phyloP scores from a whole-genome alignment of 2,329 filamentous ascomycete genomes.

The Pezicula radicicola region DNA sequence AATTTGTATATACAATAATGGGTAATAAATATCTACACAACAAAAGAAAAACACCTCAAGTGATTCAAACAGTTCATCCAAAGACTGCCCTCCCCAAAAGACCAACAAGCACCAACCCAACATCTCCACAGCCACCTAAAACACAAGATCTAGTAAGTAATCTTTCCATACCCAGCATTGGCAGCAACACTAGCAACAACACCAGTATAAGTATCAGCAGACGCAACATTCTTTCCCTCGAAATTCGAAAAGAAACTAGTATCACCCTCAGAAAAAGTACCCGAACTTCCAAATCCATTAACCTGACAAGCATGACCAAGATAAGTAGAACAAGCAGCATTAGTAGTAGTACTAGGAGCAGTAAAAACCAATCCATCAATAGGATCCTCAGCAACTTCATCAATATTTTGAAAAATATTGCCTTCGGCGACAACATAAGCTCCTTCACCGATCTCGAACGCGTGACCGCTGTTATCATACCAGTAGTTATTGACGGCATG shows the following conservation, averaged over 20 bases:
- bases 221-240: conserved; percentile 20
- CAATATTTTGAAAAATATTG: conserved; percentile 38
- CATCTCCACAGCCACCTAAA: conserved; percentile 9
- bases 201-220: conserved; percentile 18
- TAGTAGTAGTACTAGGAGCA: conserved; percentile 10
- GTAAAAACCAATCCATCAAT: conserved; percentile 11
- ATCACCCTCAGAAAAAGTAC: conserved; percentile 22
- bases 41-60: too few relatives aligned
- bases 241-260: conserved; percentile 25
- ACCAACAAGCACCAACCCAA: conserved; percentile 1
- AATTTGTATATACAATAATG: too few relatives aligned
- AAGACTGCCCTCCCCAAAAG: too few relatives aligned
- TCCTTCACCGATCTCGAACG: conserved; percentile 34
- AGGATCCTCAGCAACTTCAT: conserved; percentile 25
- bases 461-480: conserved; percentile 36
- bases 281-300: conserved; percentile 16
- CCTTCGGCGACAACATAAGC: conserved; percentile 36
- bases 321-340: conserved; percentile 6
- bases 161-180: conserved; percentile 27
- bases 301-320: conserved; percentile 7
- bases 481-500: conserved; percentile 40
- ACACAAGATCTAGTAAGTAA: background rate
- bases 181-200: conserved; percentile 25
- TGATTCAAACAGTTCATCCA: too few relatives aligned
- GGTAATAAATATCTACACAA: too few relatives aligned